phyloP scores from a whole-genome alignment of 2,329 filamentous ascomycete species.

The Neonectria sp. region DNA sequence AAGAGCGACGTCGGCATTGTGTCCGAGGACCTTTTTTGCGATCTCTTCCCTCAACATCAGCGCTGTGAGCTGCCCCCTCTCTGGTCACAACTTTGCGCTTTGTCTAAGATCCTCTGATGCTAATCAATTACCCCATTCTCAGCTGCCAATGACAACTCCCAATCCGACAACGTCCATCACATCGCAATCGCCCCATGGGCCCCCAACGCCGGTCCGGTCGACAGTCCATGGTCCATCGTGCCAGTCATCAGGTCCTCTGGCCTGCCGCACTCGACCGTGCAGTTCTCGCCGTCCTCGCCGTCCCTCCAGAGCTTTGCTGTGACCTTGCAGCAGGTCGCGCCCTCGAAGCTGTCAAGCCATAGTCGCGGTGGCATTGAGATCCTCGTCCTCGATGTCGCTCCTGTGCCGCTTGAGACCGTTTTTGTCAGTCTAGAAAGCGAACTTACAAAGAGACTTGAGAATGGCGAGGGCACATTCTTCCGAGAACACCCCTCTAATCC shows the following conservation, averaged over 20 bases:
- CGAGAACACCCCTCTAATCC: slow-evolving; percentile 68
- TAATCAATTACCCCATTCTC: slow-evolving; percentile 13
- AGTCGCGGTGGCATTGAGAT: slow-evolving; percentile 87
- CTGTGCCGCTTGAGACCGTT: slow-evolving; percentile 85
- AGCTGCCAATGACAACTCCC: slow-evolving; percentile 53
- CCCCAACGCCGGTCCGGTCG: slow-evolving; percentile 70
- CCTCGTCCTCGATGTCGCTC: slow-evolving; percentile 83
- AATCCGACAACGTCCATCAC: slow-evolving; percentile 65
- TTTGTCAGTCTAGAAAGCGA: slow-evolving; percentile 90
- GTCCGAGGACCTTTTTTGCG: slow-evolving; percentile 87
- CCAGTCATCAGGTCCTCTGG: slow-evolving; percentile 77
- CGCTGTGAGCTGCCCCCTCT: slow-evolving; percentile 61
- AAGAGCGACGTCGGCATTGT: slow-evolving; percentile 89
- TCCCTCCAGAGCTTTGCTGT: slow-evolving; percentile 86
- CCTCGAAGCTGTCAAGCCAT: slow-evolving; percentile 80
- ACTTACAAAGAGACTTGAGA: slow-evolving; percentile 83
- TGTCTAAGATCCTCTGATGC: slow-evolving; percentile 6
- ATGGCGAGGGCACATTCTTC: slow-evolving; percentile 87
- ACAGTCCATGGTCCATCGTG: slow-evolving; percentile 87
- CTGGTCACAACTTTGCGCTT: neutral
- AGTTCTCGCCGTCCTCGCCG: slow-evolving; percentile 80
- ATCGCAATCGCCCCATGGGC: slow-evolving; percentile 83
- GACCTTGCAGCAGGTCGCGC: slow-evolving; percentile 79
- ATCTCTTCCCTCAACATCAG: slow-evolving; percentile 79
- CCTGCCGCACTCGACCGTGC: slow-evolving; percentile 82